Conservation (phyloP, 176 grass and related monocot species). For the Bolboschoenus planiculmis region DNA sequence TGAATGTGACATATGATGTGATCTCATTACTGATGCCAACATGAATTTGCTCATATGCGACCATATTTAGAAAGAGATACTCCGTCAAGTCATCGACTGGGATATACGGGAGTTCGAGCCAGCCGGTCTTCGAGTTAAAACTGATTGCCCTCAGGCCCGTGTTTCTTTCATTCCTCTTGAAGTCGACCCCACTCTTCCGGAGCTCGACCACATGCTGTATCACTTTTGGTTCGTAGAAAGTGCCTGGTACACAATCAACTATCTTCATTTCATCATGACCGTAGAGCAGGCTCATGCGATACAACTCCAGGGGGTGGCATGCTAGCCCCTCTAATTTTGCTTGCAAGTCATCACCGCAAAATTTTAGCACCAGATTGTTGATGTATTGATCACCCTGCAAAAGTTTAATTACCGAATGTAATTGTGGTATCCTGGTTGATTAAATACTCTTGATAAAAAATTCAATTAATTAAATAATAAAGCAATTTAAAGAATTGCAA, state of each 20-base stretch:
- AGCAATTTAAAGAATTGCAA: no score
- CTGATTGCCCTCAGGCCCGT: not conserved
- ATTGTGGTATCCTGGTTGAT: not conserved
- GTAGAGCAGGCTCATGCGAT: not conserved
- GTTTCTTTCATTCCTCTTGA: not conserved
- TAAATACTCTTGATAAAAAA: no score
- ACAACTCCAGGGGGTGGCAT: constrained; percentile 19
- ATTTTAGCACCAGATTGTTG: constrained; percentile 10
- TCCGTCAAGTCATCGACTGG: not conserved
- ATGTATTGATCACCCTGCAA: not conserved
- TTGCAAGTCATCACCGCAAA: not conserved
- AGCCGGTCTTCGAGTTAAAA: not conserved
- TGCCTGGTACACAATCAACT: not conserved
- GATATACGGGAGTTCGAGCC: not conserved
- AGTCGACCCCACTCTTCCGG: not conserved
- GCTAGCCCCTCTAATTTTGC: not conserved
- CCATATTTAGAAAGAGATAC: not conserved
- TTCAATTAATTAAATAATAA: not conserved
- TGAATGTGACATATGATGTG: constrained; percentile 12
- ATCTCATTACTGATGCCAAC: not conserved
- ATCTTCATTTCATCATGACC: not conserved
- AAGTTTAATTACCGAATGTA: not conserved
- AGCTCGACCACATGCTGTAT: constrained; percentile 3
- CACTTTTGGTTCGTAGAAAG: not conserved
- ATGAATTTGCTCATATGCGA: not conserved